Evolutionary conservation across 768 basidiomycete genomes (phyloP), one percentile per base, ranked within the genome.

Genomic region (Amanita thiersii): DNA sequence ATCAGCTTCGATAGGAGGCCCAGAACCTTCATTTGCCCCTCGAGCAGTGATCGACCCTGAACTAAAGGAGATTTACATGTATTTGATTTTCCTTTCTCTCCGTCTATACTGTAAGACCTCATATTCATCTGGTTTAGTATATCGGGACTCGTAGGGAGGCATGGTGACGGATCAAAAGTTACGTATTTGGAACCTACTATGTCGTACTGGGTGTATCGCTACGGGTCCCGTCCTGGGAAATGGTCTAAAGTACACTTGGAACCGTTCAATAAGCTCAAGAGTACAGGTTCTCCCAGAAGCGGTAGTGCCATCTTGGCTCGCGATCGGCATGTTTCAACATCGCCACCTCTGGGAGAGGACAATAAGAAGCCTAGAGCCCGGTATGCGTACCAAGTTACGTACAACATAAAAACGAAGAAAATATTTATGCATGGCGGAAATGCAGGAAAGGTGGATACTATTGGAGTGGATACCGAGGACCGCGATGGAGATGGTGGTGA

Each of bases 371-470:
- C 86, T 0, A 47, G 63, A 3, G 72, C 86, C 5, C 66, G 86
- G 39, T 88, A 81, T 52, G 86, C 86, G 2, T 83, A 87, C 52
- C 84, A 87, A 56, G 75, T 86, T 9, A 81, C 81, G 30, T 88
- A 86, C 46, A 79, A 86, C 49, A 61, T 73, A 1, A 60, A 56
- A 19, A 69, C 72, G 32, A 73, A 67, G 47, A 70, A 61, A 25
- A 63, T 78, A 2, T 87, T 73, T 52, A 61, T 88, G 62, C 86
- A 88, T 51, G 87, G 87, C 2, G 86, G 86, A 31, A 88, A 86
- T 60, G 75, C 73, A 4, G 83, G 83, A 0, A 52, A 49, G 43
- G 29, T 41, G 50, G 38, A 49, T 12, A 24, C 33, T 28, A 32
- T 25, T 39, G 17, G 41, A 43, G 40, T 34, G 19, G 45, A 41